A percentile compares a stretch with the other conserved stretches of the same genome.
Evolutionary conservation across 225 moss, liverwort and hornwort species (phyloP).

Genomic region (Straminergon stramineum): DNA sequence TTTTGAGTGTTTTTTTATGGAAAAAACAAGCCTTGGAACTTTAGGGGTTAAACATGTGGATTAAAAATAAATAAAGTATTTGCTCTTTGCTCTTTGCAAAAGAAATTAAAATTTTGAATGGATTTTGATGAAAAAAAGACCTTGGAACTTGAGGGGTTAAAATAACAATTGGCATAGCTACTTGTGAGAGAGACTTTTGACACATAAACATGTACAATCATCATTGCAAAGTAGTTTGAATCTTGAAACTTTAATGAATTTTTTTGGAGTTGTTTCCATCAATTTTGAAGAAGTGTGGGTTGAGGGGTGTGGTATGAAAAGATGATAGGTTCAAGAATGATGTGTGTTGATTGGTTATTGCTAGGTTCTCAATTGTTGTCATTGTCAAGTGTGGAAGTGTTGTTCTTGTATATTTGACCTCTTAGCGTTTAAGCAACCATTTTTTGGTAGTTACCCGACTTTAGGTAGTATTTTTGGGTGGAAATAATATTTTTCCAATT

Average conservation of each 20-base stretch:
- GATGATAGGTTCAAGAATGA: fast-evolving
- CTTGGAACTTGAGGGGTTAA: fast-evolving
- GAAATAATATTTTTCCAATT: too few species aligned
- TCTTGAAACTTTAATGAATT: neutral
- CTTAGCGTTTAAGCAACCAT: too few species aligned
- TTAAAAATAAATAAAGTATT: too few species aligned
- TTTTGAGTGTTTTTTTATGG: too few species aligned
- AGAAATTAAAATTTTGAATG: neutral
- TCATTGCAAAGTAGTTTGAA: neutral
- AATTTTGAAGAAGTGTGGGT: neutral
- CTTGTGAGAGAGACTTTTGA: fast-evolving
- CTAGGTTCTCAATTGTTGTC: neutral
- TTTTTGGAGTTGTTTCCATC: neutral
- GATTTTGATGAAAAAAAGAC: neutral
- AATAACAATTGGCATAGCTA: neutral
- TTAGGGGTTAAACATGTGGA: too few species aligned
- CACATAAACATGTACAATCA: neutral
- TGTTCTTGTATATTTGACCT: too few species aligned
- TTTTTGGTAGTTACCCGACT: too few species aligned
- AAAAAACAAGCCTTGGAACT: too few species aligned
- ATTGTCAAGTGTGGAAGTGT: neutral
- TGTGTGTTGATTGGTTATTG: neutral
- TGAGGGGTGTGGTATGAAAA: neutral
- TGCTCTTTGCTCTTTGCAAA: neutral
- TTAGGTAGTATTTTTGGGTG: too few species aligned